phyloP scores from a whole-genome alignment of 139 green algal species.

The Closterium sp. region DNA sequence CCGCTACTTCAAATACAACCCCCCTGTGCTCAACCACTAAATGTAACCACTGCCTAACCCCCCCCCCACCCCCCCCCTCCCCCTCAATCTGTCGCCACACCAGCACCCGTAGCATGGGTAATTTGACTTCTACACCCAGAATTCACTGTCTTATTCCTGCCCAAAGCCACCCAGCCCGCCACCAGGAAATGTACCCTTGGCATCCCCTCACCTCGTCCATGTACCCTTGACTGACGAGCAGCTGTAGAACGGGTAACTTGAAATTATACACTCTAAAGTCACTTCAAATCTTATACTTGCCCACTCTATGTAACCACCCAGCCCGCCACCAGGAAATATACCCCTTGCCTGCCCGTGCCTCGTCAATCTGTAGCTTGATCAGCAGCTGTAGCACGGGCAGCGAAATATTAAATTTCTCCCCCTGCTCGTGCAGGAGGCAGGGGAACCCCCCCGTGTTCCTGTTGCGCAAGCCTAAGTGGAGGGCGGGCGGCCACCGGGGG shows the following conservation, averaged over 20 bases:
- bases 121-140: not conserved
- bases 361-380: not conserved
- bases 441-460: not conserved
- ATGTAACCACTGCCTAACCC: too few species aligned
- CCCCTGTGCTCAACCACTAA: too few species aligned
- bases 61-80: too few species aligned
- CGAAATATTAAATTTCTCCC: not conserved
- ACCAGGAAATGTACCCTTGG: too few species aligned
- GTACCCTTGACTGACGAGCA: not conserved
- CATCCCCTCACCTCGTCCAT: too few species aligned
- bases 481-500: not conserved
- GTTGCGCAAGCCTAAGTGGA: not conserved
- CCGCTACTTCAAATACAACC: too few species aligned
- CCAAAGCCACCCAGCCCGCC: too few species aligned
- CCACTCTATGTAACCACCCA: not conserved
- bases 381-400: not conserved
- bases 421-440: not conserved
- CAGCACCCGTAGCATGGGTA: not conserved
- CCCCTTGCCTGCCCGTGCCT: not conserved
- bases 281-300: not conserved
- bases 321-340: not conserved
- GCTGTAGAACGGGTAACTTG: not conserved
- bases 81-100: not conserved
- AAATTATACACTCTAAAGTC: not conserved
- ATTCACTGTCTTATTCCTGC: too few species aligned